Evolutionary conservation across 2,329 filamentous ascomycete genomes (phyloP).

Genomic region (Aspergillus pseudotamarii): DNA sequence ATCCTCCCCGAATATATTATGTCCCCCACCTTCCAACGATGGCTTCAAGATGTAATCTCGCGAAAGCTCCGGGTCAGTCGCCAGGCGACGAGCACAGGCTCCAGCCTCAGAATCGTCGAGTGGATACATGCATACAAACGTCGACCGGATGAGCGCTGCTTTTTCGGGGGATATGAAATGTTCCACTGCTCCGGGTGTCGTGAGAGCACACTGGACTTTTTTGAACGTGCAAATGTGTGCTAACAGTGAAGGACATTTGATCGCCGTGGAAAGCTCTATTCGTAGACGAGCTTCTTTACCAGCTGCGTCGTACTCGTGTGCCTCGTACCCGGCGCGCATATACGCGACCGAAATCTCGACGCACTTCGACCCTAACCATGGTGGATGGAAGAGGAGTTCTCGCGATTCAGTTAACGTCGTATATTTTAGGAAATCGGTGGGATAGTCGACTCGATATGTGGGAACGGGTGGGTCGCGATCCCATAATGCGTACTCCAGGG

Average conservation of each 20-base stretch:
- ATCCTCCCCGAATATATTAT: constrained; percentile 45
- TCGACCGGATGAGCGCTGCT: constrained; percentile 31
- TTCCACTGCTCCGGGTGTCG: constrained; percentile 34
- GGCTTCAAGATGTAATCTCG: constrained; percentile 46
- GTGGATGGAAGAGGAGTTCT: constrained; percentile 42
- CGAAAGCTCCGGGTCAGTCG: constrained; percentile 24
- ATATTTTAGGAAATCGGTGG: constrained; percentile 31
- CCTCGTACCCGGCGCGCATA: constrained; percentile 48
- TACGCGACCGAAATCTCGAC: constrained; percentile 49
- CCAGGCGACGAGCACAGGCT: constrained; percentile 27
- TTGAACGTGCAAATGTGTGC: constrained; percentile 48
- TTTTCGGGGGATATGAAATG: constrained; percentile 36
- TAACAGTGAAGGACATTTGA: constrained; percentile 50
- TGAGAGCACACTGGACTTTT: constrained; percentile 47
- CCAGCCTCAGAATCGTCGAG: constrained; percentile 38
- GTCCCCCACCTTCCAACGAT: constrained; percentile 48
- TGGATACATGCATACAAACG: constrained; percentile 43
- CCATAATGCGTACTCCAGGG: constrained; percentile 49
- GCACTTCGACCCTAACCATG: constrained; percentile 16
- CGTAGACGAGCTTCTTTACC: constrained; percentile 35
- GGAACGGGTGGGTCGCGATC: constrained; percentile 34
- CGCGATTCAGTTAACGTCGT: constrained; percentile 33
- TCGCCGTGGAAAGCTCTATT: constrained; percentile 44
- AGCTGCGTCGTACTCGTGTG: constrained; percentile 39
- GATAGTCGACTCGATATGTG: constrained; percentile 42